Evolutionary conservation across 1,139 yeast genomes (phyloP), one percentile per base, ranked within the genome.

Genomic region (Pichia cactophila): DNA sequence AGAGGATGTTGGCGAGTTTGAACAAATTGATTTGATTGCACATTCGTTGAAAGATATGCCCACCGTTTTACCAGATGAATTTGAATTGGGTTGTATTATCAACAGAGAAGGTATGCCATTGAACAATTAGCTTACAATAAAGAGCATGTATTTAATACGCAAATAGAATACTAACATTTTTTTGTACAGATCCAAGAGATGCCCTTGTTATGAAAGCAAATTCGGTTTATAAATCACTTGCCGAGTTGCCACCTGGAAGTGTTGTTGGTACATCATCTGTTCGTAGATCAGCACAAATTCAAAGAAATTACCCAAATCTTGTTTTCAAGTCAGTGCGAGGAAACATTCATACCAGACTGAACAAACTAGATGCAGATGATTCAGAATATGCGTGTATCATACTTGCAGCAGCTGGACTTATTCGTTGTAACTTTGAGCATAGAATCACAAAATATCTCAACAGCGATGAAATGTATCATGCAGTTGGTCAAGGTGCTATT

Each of bases 401-500:
- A 52, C 73, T 92, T 54, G 98, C 98, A 0, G 85, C 94, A 26
- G 97, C 98, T 4, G 98, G 98, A 2, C 74, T 92, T 53, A 72
- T 78, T 39, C 78, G 98, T 56, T 70, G 86, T 43, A 87, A 83
- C 3, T 69, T 89, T 50, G 81, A 78, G 31, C 68, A 79, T 54
- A 75, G 97, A 66, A 89, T 92, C 61, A 78, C 88, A 16, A 68
- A 69, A 57, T 74, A 67, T 57, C 73, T 92, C 55, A 81, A 83
- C 55, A 76, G 81, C n/a, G 86, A 88, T 38, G 88, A 84, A 52
- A 87, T 92, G 96, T 86, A 83, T 65, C 87, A 92, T 64, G 96
- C 98, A 0, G 97, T 92, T 41, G 98, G 98, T 17, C 98, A 92
- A 71, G 98, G 98, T 55, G 97, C 97, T 0, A 71, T 92, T 48